Evolutionary conservation across 208 protist species (phyloP).

Genomic region (Trypanosoma mega): DNA sequence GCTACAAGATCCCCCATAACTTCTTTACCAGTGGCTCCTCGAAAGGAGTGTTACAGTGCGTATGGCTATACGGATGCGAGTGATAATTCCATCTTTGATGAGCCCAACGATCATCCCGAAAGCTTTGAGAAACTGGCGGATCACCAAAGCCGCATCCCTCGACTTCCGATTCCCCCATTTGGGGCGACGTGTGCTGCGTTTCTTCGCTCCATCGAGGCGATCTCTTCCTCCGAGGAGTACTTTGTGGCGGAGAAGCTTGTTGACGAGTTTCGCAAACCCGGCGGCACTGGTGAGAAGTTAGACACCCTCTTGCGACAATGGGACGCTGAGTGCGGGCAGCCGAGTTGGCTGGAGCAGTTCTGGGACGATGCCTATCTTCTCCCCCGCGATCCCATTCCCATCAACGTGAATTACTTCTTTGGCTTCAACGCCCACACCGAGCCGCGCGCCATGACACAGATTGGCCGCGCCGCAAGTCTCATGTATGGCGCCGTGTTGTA

Average conservation of each 20-base stretch:
- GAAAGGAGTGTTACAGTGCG: slow-evolving; percentile 11
- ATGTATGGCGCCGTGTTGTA: slow-evolving; percentile 26
- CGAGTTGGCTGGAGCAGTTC: slow-evolving; percentile 22
- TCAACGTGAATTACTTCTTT: slow-evolving; percentile 45
- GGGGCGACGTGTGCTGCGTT: slow-evolving; percentile 15
- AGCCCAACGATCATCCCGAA: neutral
- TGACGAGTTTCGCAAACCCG: slow-evolving; percentile 4
- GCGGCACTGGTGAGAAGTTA: slow-evolving; percentile 14
- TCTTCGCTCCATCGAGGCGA: slow-evolving; percentile 20
- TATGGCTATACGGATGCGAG: slow-evolving; percentile 15
- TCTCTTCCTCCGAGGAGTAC: slow-evolving; percentile 28
- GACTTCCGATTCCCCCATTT: slow-evolving; percentile 22
- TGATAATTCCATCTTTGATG: neutral
- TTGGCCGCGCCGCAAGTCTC: slow-evolving; percentile 31
- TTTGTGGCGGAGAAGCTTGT: slow-evolving; percentile 12
- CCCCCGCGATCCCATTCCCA: slow-evolving; percentile 26
- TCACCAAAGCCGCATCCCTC: slow-evolving; percentile 14
- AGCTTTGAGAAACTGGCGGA: neutral
- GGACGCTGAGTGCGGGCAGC: neutral
- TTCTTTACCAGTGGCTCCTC: neutral
- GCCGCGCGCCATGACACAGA: slow-evolving; percentile 18
- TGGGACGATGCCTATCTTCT: slow-evolving; percentile 31
- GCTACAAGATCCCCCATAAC: slow-evolving; percentile 8
- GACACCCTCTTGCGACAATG: slow-evolving; percentile 14
- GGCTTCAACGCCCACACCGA: slow-evolving; percentile 18